Evolutionary conservation across 768 basidiomycete genomes (phyloP).

Genomic region (Lyophyllum atratum): DNA sequence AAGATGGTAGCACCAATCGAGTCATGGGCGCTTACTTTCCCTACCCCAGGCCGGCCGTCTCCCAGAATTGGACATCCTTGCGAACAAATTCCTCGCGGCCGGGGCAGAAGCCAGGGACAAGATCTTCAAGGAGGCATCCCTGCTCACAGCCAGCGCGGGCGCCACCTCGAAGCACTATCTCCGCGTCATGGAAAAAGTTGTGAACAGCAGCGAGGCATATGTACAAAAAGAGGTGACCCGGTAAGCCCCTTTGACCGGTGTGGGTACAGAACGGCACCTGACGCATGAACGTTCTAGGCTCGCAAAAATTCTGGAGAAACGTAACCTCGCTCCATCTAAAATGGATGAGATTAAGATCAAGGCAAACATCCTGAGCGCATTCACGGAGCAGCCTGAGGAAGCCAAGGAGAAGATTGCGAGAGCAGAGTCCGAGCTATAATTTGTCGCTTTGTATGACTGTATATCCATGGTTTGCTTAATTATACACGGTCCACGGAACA

Average conservation of each 20-base stretch:
- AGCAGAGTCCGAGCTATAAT: slow-evolving; percentile 47
- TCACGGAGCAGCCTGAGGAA: slow-evolving; percentile 44
- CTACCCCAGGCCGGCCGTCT: slow-evolving; percentile 75
- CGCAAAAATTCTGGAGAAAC: slow-evolving; percentile 74
- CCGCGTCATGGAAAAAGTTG: slow-evolving; percentile 87
- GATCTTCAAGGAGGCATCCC: slow-evolving; percentile 67
- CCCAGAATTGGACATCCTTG: slow-evolving; percentile 74
- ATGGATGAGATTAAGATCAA: slow-evolving; percentile 94
- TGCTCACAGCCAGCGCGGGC: slow-evolving; percentile 51
- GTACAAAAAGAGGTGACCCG: slow-evolving; percentile 84
- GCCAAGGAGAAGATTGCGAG: slow-evolving; percentile 36
- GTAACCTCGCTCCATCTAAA: slow-evolving; percentile 73
- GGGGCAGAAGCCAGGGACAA: slow-evolving; percentile 53
- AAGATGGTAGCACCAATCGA: not conserved
- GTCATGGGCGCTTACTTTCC: not conserved
- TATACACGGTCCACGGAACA: not conserved
- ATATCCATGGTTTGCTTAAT: not conserved
- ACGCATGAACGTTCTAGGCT: slow-evolving; percentile 46
- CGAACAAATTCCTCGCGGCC: slow-evolving; percentile 71
- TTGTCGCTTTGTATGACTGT: slow-evolving; percentile 1
- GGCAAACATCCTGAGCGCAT: slow-evolving; percentile 79
- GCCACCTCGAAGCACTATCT: slow-evolving; percentile 75
- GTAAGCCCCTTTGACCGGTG: slow-evolving; percentile 40
- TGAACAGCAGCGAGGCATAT: slow-evolving; percentile 70
- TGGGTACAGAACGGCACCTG: slow-evolving; percentile 7